Evolutionary conservation across 495 filamentous ascomycete species (phyloP).

Genomic region (Xylaria sp.): DNA sequence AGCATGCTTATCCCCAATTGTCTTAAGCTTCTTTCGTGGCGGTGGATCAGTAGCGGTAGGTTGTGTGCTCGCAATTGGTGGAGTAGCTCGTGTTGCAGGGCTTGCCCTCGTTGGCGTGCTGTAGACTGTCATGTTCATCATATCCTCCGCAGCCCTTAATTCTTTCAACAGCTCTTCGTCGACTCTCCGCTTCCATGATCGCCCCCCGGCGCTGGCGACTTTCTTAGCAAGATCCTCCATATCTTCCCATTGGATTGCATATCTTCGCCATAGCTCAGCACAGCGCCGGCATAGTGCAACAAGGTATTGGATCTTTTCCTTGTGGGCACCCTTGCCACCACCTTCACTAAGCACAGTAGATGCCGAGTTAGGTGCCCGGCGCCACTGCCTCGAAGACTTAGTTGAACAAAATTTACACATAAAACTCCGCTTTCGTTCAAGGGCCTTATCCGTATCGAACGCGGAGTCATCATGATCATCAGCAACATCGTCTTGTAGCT

Average conservation of each 20-base stretch:
- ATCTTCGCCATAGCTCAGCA: slow-evolving; percentile 90
- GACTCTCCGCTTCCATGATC: slow-evolving; percentile 83
- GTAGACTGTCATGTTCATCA: slow-evolving; percentile 53
- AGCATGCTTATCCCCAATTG: slow-evolving; percentile 43
- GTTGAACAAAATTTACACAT: slow-evolving; percentile 93
- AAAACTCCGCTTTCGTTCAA: slow-evolving; percentile 77
- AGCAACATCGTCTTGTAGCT: slow-evolving; percentile 89
- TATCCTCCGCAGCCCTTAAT: slow-evolving; percentile 60
- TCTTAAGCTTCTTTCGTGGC: slow-evolving; percentile 64
- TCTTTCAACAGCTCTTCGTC: slow-evolving; percentile 93
- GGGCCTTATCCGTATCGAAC: slow-evolving; percentile 90
- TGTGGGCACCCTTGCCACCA: slow-evolving; percentile 62
- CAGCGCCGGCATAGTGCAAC: slow-evolving; percentile 89
- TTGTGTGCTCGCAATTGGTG: slow-evolving; percentile 26
- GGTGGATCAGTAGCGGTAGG: slow-evolving; percentile 41
- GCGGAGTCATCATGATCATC: slow-evolving; percentile 95
- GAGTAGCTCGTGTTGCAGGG: slow-evolving; percentile 40
- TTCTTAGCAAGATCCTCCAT: slow-evolving; percentile 94
- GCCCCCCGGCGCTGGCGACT: slow-evolving; percentile 79
- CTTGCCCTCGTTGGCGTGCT: slow-evolving; percentile 51
- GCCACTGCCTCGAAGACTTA: slow-evolving; percentile 85
- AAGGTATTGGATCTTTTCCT: slow-evolving; percentile 80
- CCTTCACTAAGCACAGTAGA: slow-evolving; percentile 74
- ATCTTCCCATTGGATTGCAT: slow-evolving; percentile 94
- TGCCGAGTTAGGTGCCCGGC: slow-evolving; percentile 83